Conservation (phyloP, 2,329 filamentous ascomycete species). For the Alternaria viburni region DNA sequence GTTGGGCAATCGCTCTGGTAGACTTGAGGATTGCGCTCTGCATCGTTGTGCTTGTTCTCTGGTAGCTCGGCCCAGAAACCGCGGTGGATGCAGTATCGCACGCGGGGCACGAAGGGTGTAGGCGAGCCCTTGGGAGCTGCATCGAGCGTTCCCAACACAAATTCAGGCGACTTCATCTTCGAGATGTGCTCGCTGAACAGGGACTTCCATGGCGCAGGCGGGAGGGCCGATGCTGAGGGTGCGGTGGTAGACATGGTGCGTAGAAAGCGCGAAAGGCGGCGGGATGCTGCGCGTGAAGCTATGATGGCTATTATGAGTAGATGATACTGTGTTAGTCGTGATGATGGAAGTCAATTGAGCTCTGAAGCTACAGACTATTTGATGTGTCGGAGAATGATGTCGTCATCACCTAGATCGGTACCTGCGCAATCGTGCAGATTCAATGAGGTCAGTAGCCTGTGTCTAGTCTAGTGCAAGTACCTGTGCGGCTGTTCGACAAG, state of each 20-base stretch:
- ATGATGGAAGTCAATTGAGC: neutral
- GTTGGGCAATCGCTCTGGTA: conserved; percentile 81
- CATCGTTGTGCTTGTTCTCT: conserved; percentile 73
- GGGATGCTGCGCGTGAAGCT: conserved; percentile 44
- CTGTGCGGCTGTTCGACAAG: neutral
- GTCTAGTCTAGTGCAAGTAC: neutral
- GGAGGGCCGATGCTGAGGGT: conserved; percentile 41
- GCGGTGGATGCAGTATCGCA: conserved; percentile 82
- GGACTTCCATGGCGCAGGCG: conserved; percentile 59
- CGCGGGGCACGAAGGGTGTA: conserved; percentile 59
- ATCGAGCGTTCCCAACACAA: conserved; percentile 59
- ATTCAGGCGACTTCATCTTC: conserved; percentile 57
- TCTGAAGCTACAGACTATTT: conserved; percentile 1
- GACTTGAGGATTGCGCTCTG: conserved; percentile 70
- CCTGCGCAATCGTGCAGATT: conserved; percentile 11
- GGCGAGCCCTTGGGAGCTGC: conserved; percentile 50
- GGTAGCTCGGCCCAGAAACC: conserved; percentile 81
- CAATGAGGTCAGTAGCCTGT: conserved; percentile 13
- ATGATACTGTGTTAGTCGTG: neutral
- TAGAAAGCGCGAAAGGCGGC: conserved; percentile 51
- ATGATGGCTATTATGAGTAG: conserved; percentile 40
- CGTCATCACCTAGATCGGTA: conserved; percentile 23
- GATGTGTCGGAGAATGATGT: conserved; percentile 20
- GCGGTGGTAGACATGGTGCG: conserved; percentile 56
- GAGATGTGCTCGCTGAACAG: conserved; percentile 58